These are phyloP conservation scores for Phytopythium boreale DNA, from an alignment of 352 stramenopile genomes.

Conservation along the genomic window DNA sequence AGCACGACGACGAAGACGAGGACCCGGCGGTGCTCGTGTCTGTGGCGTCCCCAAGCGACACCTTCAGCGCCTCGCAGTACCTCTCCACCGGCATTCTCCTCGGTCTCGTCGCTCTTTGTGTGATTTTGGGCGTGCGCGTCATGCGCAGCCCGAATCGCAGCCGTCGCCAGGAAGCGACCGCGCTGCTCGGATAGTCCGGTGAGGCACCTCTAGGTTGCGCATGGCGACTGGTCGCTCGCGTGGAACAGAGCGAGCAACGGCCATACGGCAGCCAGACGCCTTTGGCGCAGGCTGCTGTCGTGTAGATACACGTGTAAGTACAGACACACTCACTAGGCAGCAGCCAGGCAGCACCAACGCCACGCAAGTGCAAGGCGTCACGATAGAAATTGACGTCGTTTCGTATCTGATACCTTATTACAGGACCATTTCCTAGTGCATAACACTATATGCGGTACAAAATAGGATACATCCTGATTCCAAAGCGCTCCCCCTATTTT, in stretches of 20 bases:
- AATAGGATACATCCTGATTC: background rate
- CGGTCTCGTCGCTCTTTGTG: conserved; percentile 52
- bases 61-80: conserved; percentile 36
- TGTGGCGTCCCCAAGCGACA: conserved; percentile 5
- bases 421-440: background rate
- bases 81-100: conserved; percentile 51
- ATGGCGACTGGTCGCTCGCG: too few species aligned
- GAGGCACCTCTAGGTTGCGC: too few species aligned
- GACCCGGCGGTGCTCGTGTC: conserved; percentile 24
- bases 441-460: background rate
- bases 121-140: conserved; percentile 40
- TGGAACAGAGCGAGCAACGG: too few species aligned
- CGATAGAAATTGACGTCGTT: background rate
- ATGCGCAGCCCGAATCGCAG: conserved; percentile 24
- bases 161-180: conserved; percentile 18
- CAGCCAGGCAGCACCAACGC: too few species aligned
- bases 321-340: background rate
- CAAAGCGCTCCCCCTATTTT: background rate
- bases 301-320: background rate
- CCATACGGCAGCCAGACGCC: too few species aligned
- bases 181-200: conserved; percentile 28
- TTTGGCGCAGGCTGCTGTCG: background rate
- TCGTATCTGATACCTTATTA: background rate
- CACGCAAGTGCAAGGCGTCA: background rate
- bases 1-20: conserved; percentile 22